These are phyloP conservation scores for Phytophthora capsici DNA, from an alignment of 352 stramenopile genomes.

Conservation along the genomic window DNA sequence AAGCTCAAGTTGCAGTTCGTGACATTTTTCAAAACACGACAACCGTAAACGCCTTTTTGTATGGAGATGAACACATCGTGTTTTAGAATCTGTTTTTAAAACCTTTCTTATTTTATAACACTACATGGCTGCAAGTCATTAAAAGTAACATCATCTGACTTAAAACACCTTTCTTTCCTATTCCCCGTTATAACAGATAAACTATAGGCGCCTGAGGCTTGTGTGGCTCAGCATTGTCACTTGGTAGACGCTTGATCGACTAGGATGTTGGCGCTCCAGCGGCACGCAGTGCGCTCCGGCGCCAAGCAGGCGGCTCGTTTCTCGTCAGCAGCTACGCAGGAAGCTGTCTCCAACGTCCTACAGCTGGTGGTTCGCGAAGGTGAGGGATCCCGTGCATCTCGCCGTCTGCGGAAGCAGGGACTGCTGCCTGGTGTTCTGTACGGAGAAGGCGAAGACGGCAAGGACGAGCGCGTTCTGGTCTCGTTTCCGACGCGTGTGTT, in stretches of 20 bases:
- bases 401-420: conserved; percentile 82
- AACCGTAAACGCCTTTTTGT: background rate
- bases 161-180: background rate
- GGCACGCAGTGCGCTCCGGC: conserved; percentile 45
- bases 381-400: conserved; percentile 80
- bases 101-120: conserved; percentile 10
- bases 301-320: conserved; percentile 46
- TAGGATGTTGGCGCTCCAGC: conserved; percentile 61
- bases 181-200: background rate
- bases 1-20: conserved; percentile 6
- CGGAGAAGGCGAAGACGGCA: conserved; percentile 75
- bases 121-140: background rate
- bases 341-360: conserved; percentile 41
- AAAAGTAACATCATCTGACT: background rate
- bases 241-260: conserved; percentile 10
- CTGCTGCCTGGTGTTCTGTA: conserved; percentile 86
- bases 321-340: conserved; percentile 51
- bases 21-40: conserved; percentile 14
- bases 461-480: conserved; percentile 77
- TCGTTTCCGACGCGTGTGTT: conserved; percentile 76
- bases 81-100: background rate
- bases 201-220: conserved; percentile 2
- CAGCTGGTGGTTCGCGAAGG: conserved; percentile 65
- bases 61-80: background rate
- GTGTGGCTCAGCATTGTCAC: conserved; percentile 38